Evolutionary conservation across 495 filamentous ascomycete species (phyloP), one percentile per base, ranked within the genome.

Genomic region (Trichodelitschia bisporula): DNA sequence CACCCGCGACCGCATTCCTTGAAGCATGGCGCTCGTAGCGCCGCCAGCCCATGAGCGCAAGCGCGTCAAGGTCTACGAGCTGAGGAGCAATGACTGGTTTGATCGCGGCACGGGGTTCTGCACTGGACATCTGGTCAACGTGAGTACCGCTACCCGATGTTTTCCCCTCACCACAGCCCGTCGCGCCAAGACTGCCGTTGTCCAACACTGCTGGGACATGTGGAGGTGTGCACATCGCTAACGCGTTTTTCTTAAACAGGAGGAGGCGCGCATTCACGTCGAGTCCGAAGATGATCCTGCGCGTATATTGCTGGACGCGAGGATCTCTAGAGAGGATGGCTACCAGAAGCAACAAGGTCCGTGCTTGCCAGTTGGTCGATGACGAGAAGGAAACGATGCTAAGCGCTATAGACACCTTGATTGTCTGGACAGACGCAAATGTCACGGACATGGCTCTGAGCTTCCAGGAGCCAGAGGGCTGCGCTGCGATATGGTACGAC

Each of bases 341-440:
- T 95, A 95, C 53, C 80, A 93, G 53, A 93, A 93, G 53, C 86
- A 97, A 46, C 86, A 95, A 72, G 82, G 82, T 84, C 59, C 43
- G 53, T 53, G 16, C 9, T 4, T 19, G n/a, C 40, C 14, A 29
- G 21, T 14, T 13, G 10, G 33, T 33, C 30, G 12, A 18, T 21
- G 30, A 23, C 26, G n/a, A n/a, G n/a, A n/a, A 4, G 9, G 6
- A 26, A 28, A 18, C 2, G 12, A 28, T 13, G 1, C 19, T 15
- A 23, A 15, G 18, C 14, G 11, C 15, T 8, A 19, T 27, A 82
- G 86, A 95, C 50, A 97, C 86, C 11, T 65, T 97, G 27, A 97
- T 97, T 28, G 82, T 97, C 27, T 97, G 86, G 86, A 93, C 86
- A 13, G 86, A 97, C 45, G 53, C 49, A 25, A 76, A 66, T 54